Conservation (phyloP, 2,329 filamentous ascomycete species). For the Leptographium radiaticola region DNA sequence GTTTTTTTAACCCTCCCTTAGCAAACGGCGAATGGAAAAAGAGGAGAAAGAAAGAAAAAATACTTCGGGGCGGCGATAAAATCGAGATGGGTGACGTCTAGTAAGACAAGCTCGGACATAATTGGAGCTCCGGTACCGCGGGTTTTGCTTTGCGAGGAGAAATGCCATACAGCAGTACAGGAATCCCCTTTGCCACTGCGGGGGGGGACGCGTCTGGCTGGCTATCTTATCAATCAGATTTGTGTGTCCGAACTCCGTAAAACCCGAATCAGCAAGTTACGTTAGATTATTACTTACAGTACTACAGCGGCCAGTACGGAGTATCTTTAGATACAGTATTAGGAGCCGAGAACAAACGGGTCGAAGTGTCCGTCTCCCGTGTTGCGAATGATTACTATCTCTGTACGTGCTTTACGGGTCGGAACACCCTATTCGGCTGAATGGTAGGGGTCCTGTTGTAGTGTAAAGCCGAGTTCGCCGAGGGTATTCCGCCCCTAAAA, state of each 20-base stretch:
- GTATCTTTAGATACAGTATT: too few species aligned
- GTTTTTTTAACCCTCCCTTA: not conserved
- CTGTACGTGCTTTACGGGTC: too few species aligned
- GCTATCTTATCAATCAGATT: constrained; percentile 3
- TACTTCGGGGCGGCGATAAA: constrained; percentile 5
- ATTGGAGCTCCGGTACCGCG: constrained; percentile 2
- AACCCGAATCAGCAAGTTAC: not conserved
- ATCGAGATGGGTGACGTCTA: not conserved
- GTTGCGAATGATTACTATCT: too few species aligned
- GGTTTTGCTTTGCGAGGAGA: not conserved
- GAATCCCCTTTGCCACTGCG: not conserved
- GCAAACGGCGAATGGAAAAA: constrained; percentile 5
- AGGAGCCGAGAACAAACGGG: too few species aligned
- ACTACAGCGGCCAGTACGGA: not conserved
- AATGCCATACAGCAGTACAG: not conserved
- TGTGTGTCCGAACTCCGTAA: too few species aligned
- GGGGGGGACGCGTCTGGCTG: not conserved
- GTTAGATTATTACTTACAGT: not conserved
- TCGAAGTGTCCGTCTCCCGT: too few species aligned
- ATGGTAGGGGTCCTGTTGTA: too few species aligned
- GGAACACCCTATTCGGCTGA: too few species aligned
- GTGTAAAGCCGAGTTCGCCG: too few species aligned
- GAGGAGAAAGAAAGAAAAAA: constrained; percentile 5
- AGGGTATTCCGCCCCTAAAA: too few species aligned
- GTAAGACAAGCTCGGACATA: constrained; percentile 1